Base-by-base conservation (phyloP, 75 land plant species). In the Adiantum capillusveneris region DNA sequence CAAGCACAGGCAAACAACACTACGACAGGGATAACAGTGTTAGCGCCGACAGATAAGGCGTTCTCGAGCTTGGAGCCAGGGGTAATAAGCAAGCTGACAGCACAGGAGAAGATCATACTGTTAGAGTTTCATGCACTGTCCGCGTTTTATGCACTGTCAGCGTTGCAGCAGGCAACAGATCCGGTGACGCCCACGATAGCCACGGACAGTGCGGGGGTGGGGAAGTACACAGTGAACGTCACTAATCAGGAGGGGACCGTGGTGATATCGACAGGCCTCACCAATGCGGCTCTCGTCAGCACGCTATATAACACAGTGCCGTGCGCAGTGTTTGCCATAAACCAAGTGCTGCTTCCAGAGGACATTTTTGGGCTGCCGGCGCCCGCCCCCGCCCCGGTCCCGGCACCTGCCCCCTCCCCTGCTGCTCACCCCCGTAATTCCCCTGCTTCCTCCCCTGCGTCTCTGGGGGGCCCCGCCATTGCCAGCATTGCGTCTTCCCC, bases 301-400 rank as follows among this genome's bases (percentile, higher is more conserved):
- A 87, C 84, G 5, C 75, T 87, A 9, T 77, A 74, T 44, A 86
- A 87, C 44, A 69, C 80, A 61, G 77, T 80, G 42, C 90, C 90
- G 6, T 66, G 80, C 2, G 84, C 84, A 16, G 62, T 83, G 6
- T 87, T 78, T 50, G 87, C 69, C 1, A 70, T 87, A 0, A 71
- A 87, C 25, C 64, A 57, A 41, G 87, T 90, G 0, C 49, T 90
- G 24, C 54, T 86, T 36, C 96, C 96, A 17, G 49, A n/a, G 5
- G 49, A 46, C 5, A 46, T 46, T 14, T 46, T 46, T 14, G 49
- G 49, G 12, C 49, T 6, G 2, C 49, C 49, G 3, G 5, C 49
- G 2, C 49, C 49, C 2, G n/a, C 49, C 17, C 21, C 49, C 17
- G 5, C 49, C 14, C 49, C 49, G 5, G n/a, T 17, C 49, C 49